Evolutionary conservation across 1,284 basidiomycete species (phyloP).

Genomic region (Entoloma clypeatum): DNA sequence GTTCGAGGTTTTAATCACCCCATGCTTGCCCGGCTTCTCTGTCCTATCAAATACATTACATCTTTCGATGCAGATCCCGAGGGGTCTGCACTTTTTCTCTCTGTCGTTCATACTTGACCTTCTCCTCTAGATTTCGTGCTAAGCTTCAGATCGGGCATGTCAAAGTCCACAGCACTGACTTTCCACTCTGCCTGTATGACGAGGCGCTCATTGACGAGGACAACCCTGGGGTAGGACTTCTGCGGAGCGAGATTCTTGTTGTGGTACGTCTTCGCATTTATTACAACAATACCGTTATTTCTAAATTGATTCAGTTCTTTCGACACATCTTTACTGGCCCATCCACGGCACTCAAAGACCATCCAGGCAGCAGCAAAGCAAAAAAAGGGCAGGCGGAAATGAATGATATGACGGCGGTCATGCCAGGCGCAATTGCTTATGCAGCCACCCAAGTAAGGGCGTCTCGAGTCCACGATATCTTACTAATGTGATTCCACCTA

Average conservation of each 20-base stretch:
- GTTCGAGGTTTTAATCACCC: too few relatives aligned
- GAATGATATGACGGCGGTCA: background rate
- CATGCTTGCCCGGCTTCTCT: background rate
- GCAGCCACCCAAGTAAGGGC: background rate
- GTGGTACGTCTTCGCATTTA: background rate
- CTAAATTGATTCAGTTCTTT: too few relatives aligned
- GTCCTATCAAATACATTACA: background rate
- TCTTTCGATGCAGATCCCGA: background rate
- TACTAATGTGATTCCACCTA: too few relatives aligned
- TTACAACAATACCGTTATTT: background rate
- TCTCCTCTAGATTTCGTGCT: background rate
- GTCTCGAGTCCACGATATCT: too few relatives aligned
- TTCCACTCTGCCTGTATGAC: too few relatives aligned
- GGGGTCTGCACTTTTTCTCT: too few relatives aligned
- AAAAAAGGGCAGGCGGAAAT: constrained; percentile 2
- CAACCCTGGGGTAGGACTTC: background rate
- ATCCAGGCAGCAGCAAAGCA: too few relatives aligned
- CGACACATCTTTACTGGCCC: too few relatives aligned
- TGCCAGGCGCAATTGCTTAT: constrained; percentile 1
- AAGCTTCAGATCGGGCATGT: background rate
- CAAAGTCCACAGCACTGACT: background rate
- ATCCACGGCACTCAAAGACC: too few relatives aligned
- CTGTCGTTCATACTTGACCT: too few relatives aligned
- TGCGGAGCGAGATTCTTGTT: background rate
- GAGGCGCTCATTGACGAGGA: background rate